Conservation (phyloP, 1,284 basidiomycete genomes). For the Austroboletus novae-zelandiae region DNA sequence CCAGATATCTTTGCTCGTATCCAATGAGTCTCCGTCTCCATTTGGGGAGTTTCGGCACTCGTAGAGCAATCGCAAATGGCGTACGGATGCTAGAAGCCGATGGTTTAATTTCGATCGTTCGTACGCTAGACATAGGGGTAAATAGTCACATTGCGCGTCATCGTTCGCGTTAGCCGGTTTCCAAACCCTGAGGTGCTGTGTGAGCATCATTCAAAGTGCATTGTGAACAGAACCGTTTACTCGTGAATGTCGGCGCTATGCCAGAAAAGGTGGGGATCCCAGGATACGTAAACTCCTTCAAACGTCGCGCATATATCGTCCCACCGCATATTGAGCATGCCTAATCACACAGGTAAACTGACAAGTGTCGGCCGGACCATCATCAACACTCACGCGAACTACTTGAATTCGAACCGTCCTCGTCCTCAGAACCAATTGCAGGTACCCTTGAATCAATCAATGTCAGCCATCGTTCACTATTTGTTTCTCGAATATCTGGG, state of each 20-base stretch:
- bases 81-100: slow-evolving; percentile 29
- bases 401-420: neutral
- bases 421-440: neutral
- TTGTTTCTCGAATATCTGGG: slow-evolving; percentile 49
- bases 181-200: slow-evolving; percentile 51
- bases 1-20: slow-evolving; percentile 56
- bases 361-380: neutral
- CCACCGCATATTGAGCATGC: slow-evolving; percentile 61
- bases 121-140: neutral
- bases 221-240: slow-evolving; percentile 38
- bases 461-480: slow-evolving; percentile 49
- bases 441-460: slow-evolving; percentile 64
- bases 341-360: slow-evolving; percentile 29
- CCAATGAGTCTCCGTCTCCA: neutral
- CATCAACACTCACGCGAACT: slow-evolving; percentile 14
- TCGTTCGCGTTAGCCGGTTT: slow-evolving; percentile 30
- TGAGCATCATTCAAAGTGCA: slow-evolving; percentile 2
- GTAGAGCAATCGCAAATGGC: slow-evolving; percentile 38
- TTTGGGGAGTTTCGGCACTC: slow-evolving; percentile 7
- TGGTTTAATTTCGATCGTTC: neutral
- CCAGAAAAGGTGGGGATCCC: slow-evolving; percentile 73
- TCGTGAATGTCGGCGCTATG: slow-evolving; percentile 61
- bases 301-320: slow-evolving; percentile 73
- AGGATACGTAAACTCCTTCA: slow-evolving; percentile 84
- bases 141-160: slow-evolving; percentile 20